Evolutionary conservation across 2,329 filamentous ascomycete species (phyloP), one percentile per base, ranked within the genome.

Genomic region (Arthroderma uncinatum): DNA sequence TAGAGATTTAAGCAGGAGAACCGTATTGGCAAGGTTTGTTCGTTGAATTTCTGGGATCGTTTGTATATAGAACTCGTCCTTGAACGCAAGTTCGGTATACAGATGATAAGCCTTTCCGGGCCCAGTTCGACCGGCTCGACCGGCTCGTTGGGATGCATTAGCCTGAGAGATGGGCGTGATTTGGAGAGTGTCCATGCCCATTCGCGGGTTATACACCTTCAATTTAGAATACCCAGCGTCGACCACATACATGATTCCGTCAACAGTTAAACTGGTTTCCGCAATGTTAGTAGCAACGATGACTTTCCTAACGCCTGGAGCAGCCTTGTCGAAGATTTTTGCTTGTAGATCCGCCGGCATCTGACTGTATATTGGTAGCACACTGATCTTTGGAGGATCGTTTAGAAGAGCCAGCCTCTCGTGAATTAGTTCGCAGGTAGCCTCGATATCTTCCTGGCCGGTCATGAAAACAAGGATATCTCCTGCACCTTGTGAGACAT

Each of bases 381-480:
- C 95, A 68, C 88, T 92, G 58, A 98, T 82, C 68, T 95, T 92
- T 1, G 93, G 91, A 0, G 93, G 92, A 65, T 98, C 91, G 61
- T 96, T 97, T 33, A 98, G 80, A 30, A 92, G 82, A 62, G 89
- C 86, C 14, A 98, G 77, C 44, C 93, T 81, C 68, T 96, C 92
- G 56, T 89, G 88, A 2, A 97, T 81, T 19, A 97, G 77, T 67
- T 98, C 93, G 68, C 93, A 98, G 0, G 94, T 98, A 42, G 87
- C 87, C 71, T 98, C 93, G 60, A 98, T 98, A 67, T 98, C 93
- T 73, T 98, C 94, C 70, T 97, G 93, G 9, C 93, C 93, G 0
- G 94, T 98, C 93, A 98, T 98, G 72, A 98, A 98, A 7, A 98
- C 92, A 7, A 98, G 77, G 57, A 98, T 97, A 72, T 98, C 93